Conservation (phyloP, 208 protist genomes). For the Leishmania arabica region DNA sequence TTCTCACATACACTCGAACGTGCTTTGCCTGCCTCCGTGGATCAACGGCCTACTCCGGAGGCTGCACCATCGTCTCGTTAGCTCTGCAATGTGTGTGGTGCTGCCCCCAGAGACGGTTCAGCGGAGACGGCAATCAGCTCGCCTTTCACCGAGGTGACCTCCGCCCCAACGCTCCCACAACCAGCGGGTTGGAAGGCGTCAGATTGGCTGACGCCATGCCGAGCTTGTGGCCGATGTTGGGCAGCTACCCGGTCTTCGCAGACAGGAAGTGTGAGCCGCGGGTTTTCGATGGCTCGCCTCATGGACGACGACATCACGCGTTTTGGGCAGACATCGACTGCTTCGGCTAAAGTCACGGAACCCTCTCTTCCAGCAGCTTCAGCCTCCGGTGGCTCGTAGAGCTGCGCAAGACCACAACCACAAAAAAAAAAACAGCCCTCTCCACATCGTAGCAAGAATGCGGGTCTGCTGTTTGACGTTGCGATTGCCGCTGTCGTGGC, state of each 20-base stretch:
- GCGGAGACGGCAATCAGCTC: background rate
- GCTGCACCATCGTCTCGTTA: conserved; percentile 12
- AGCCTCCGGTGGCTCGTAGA: background rate
- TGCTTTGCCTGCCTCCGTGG: conserved; percentile 31
- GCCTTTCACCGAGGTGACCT: conserved; percentile 31
- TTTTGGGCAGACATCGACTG: too few relatives aligned
- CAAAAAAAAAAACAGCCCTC: background rate
- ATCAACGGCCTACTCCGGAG: conserved; percentile 8
- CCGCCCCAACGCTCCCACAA: background rate
- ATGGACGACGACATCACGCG: too few relatives aligned
- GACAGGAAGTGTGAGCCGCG: too few relatives aligned
- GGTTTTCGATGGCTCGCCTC: too few relatives aligned
- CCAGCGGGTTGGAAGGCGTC: conserved; percentile 6
- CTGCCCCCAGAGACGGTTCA: conserved; percentile 26
- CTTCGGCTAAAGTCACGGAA: too few relatives aligned
- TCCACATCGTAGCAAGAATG: background rate
- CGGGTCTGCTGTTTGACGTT: conserved; percentile 16
- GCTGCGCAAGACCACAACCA: conserved; percentile 7
- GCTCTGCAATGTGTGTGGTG: conserved; percentile 31
- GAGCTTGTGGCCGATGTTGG: conserved; percentile 4
- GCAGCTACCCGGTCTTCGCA: too few relatives aligned
- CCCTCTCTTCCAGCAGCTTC: background rate
- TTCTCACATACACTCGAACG: background rate
- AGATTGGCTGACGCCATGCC: background rate
- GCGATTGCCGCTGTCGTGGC: conserved; percentile 14